Conservation (phyloP, 176 grass and related monocot genomes). For the Raddia guianensis region DNA sequence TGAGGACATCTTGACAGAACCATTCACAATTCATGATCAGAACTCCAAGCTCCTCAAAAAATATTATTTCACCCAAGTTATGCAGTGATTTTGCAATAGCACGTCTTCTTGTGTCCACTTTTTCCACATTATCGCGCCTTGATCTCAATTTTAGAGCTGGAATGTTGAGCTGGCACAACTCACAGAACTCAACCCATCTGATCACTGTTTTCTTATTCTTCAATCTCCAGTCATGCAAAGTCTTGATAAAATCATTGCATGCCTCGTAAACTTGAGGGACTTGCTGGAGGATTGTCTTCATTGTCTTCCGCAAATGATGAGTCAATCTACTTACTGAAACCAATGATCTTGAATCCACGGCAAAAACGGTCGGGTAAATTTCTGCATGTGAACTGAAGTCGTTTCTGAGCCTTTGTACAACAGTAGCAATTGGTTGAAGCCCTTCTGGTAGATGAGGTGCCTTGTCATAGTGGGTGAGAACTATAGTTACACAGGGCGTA, state of each 20-base stretch:
- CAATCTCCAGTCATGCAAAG: constrained; percentile 70
- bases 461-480: constrained; percentile 86
- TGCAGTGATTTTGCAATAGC: constrained; percentile 73
- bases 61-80: constrained; percentile 77
- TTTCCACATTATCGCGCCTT: constrained; percentile 72
- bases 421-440: constrained; percentile 54
- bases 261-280: constrained; percentile 74
- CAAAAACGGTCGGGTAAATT: constrained; percentile 88
- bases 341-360: constrained; percentile 81
- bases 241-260: constrained; percentile 75
- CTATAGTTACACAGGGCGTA: constrained; percentile 69
- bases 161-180: constrained; percentile 84
- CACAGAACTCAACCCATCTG: constrained; percentile 79
- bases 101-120: constrained; percentile 55
- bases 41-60: constrained; percentile 75
- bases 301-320: constrained; percentile 62
- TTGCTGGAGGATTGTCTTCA: constrained; percentile 80
- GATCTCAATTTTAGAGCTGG: constrained; percentile 69
- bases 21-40: constrained; percentile 78
- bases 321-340: constrained; percentile 75
- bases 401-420: constrained; percentile 80
- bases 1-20: constrained; percentile 69
- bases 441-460: constrained; percentile 55
- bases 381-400: constrained; percentile 75
- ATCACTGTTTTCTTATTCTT: constrained; percentile 67